Conservation (phyloP, 1,284 basidiomycete species). For the Marasmius oreades region DNA sequence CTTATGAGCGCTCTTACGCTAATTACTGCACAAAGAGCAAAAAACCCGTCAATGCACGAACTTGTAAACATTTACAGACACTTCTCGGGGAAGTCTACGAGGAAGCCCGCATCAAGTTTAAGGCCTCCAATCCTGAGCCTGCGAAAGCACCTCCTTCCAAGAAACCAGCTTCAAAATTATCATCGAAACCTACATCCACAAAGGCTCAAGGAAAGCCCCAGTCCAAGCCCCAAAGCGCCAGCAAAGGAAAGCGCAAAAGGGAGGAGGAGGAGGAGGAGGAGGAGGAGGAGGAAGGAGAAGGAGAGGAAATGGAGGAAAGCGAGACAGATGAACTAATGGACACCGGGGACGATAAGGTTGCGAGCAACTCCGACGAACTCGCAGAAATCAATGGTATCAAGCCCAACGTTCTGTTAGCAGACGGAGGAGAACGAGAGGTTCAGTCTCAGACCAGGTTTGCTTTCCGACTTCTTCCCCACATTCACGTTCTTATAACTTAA, state of each 20-base stretch:
- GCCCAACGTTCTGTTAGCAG: conserved; percentile 37
- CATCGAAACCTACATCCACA: conserved; percentile 7
- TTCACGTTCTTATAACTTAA: neutral
- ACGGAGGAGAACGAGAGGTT: conserved; percentile 42
- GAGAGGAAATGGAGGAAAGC: conserved; percentile 9
- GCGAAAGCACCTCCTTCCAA: conserved; percentile 13
- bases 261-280: conserved; percentile 16
- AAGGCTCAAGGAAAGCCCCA: conserved; percentile 13
- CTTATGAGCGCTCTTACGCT: neutral
- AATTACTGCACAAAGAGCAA: conserved; percentile 17
- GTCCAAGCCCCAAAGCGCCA: neutral
- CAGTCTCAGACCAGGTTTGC: conserved; percentile 38
- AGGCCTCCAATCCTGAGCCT: conserved; percentile 17
- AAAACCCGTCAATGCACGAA: conserved; percentile 30
- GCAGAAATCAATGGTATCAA: conserved; percentile 43
- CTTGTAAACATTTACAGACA: conserved; percentile 40
- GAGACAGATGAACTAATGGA: conserved; percentile 3
- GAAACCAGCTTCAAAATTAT: conserved; percentile 7
- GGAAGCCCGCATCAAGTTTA: conserved; percentile 24
- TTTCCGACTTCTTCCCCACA: neutral
- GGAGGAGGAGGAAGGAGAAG: conserved; percentile 15
- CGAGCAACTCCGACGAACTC: conserved; percentile 29
- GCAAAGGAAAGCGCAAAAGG: neutral
- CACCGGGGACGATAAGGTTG: conserved; percentile 1
- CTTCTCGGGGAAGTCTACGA: conserved; percentile 41